These are phyloP conservation scores for Rhynchosporium graminicola DNA, from an alignment of 2,329 filamentous ascomycete genomes.

Conservation along the genomic window DNA sequence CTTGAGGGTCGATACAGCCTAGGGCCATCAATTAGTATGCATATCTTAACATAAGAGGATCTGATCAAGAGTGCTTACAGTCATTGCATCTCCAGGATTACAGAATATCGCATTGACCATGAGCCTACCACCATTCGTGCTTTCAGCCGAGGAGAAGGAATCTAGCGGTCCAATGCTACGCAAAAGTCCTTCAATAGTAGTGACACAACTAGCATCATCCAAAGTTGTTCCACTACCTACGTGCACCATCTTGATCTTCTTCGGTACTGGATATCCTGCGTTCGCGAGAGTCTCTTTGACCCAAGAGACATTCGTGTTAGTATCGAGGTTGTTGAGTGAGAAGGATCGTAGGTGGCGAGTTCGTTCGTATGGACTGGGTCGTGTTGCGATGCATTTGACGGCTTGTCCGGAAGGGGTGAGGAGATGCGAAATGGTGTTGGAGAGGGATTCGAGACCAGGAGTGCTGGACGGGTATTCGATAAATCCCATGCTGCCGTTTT, in stretches of 20 bases:
- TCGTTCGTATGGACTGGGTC: neutral
- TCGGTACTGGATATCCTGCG: neutral
- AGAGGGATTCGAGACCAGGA: neutral
- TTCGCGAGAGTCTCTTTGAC: neutral
- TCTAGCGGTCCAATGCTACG: neutral
- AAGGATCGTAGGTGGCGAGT: neutral
- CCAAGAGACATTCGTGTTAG: neutral
- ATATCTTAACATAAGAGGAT: neutral
- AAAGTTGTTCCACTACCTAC: neutral
- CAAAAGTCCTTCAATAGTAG: neutral
- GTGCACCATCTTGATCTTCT: neutral
- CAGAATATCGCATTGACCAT: neutral
- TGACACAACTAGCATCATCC: neutral
- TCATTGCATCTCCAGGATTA: neutral
- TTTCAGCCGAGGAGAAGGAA: neutral
- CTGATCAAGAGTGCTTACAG: neutral
- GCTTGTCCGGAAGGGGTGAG: constrained; percentile 1
- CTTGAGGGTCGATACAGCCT: neutral
- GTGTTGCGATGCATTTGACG: neutral
- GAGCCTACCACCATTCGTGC: neutral
- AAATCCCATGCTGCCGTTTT: neutral
- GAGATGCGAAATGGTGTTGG: neutral
- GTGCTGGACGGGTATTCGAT: neutral
- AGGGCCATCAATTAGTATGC: neutral
- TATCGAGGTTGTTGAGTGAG: neutral